phyloP scores from a whole-genome alignment of 306 rosid genomes.

The Prunus campanulata region DNA sequence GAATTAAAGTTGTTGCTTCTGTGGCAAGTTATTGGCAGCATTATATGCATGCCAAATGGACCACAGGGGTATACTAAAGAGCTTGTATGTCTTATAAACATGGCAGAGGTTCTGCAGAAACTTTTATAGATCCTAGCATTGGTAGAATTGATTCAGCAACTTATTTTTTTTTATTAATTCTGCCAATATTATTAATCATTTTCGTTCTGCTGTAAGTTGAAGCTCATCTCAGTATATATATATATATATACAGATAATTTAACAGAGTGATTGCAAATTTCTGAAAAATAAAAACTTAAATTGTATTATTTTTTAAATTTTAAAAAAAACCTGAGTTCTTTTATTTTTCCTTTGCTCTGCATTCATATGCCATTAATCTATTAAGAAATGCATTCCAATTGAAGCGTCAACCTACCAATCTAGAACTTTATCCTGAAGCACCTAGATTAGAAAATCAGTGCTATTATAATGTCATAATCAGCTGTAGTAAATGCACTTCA shows the following conservation, averaged over 20 bases:
- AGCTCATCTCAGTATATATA: too few relatives aligned
- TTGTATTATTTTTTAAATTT: too few relatives aligned
- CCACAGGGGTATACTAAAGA: background rate
- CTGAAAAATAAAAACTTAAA: too few relatives aligned
- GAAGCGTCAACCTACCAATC: background rate
- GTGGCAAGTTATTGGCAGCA: slow-evolving; percentile 7
- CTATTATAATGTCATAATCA: background rate
- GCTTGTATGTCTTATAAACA: background rate
- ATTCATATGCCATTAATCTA: background rate
- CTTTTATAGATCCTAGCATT: background rate
- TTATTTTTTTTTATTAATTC: too few relatives aligned
- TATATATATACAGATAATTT: too few relatives aligned
- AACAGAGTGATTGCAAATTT: too few relatives aligned
- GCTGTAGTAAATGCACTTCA: slow-evolving; percentile 9
- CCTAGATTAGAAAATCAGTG: background rate
- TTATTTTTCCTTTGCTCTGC: background rate
- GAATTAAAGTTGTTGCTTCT: background rate
- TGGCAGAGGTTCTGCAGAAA: background rate
- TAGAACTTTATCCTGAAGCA: background rate
- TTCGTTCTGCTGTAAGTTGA: too few relatives aligned
- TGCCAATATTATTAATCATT: too few relatives aligned
- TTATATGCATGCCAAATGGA: background rate
- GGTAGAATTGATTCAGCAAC: too few relatives aligned
- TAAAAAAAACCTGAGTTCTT: too few relatives aligned
- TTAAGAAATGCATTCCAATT: background rate